phyloP scores from a whole-genome alignment of 75 land plant genomes.

The Picea sitchensis region DNA sequence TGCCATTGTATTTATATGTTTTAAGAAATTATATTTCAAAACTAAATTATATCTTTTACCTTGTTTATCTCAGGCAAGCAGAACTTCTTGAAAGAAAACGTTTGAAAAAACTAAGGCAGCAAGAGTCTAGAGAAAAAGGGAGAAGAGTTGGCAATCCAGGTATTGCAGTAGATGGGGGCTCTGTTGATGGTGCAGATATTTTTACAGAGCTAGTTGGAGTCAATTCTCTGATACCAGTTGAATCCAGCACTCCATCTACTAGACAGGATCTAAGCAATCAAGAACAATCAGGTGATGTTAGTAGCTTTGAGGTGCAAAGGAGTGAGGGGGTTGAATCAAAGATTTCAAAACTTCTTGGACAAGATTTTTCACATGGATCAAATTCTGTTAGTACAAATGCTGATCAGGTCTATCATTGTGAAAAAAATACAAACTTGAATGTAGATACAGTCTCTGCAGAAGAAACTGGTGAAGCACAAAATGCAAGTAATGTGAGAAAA shows the following conservation, averaged over 20 bases:
- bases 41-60: too few species aligned
- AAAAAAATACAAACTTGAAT: too few species aligned
- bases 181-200: not conserved
- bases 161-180: not conserved
- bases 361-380: too few species aligned
- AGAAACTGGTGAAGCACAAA: too few species aligned
- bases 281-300: not conserved
- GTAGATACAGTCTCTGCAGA: too few species aligned
- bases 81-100: constrained; percentile 48
- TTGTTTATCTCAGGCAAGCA: constrained; percentile 32
- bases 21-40: too few species aligned
- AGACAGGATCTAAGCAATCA: constrained; percentile 11
- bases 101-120: constrained; percentile 55
- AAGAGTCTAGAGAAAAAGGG: constrained; percentile 42
- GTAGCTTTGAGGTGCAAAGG: constrained; percentile 1
- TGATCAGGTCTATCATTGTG: too few species aligned
- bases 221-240: not conserved
- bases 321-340: too few species aligned
- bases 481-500: too few species aligned
- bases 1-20: too few species aligned
- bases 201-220: not conserved
- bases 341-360: too few species aligned
- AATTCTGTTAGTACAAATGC: too few species aligned
- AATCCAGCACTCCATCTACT: constrained; percentile 3
- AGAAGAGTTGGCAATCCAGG: constrained; percentile 1